Base-by-base conservation (phyloP, 2,329 filamentous ascomycete species). In the Dissoconium aciculare region DNA sequence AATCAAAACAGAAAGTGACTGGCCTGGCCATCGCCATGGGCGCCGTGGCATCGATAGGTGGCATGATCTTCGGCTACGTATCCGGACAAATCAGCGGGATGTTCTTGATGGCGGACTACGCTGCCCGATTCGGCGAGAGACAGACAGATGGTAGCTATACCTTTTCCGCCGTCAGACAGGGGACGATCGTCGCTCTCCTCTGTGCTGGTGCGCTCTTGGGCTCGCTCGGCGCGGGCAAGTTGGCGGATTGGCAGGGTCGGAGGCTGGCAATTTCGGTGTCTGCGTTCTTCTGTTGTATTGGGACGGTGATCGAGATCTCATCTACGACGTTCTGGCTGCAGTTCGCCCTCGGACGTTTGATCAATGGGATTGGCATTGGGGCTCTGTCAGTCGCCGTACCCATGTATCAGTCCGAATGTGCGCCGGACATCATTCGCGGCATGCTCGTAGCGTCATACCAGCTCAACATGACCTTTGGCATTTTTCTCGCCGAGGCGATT, bases 401-500 rank as follows among this genome's bases (percentile, higher is more conserved):
- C 28, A 73, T 80, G 69, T 79, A 79, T 43, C 72, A 78, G 49
- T 69, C 65, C 11, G 75, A 80, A 52, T 71, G 66, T 33, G 68
- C 69, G 3, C 75, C 75, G 0, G 64, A 71, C 37, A 65, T 71
- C 35, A 67, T 79, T 30, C 68, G 75, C 43, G 72, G 72, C 44
- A 61, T 71, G 5, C 60, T 78, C 23, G 66, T 79, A 15, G 64
- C 67, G 1, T 68, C 64, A 30, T 79, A 78, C 52, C 75, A 79
- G 57, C 63, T 79, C 3, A 69, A 77, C 50, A 74, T 79, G 48
- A 79, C 74, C 0, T 58, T 78, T 15, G 75, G 75, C 28, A 78
- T 80, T 49, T 72, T 61, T 31, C 46, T 59, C n/a, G 40, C 40
- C 3, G 56, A 57, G 35, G 53, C 54, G 43, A 60, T 64, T 51